Conservation (phyloP, 345 rosid genomes). For the Psidium friedrichsthalianum region DNA sequence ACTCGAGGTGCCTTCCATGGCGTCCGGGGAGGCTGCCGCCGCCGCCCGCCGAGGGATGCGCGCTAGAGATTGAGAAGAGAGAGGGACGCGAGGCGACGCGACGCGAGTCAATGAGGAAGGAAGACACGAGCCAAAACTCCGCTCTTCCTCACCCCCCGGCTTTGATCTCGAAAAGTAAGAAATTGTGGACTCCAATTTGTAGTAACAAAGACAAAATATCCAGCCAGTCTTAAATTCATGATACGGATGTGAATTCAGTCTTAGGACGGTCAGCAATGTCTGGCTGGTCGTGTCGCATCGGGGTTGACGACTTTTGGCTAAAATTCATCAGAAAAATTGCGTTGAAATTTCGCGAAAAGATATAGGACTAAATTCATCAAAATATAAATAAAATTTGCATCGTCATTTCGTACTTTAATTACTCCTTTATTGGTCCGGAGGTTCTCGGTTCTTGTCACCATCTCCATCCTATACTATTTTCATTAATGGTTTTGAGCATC, state of each 20-base stretch:
- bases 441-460: background rate
- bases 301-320: accelerated
- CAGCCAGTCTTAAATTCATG: no score
- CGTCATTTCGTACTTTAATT: background rate
- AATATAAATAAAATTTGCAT: background rate
- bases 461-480: background rate
- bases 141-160: no score
- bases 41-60: background rate
- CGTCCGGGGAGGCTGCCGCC: background rate
- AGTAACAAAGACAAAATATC: no score
- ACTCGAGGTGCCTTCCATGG: constrained; percentile 53
- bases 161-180: background rate
- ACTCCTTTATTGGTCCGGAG: background rate
- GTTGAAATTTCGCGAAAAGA: background rate
- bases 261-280: accelerated
- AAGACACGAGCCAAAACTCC: background rate
- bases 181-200: no score
- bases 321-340: accelerated
- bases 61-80: background rate
- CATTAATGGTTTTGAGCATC: background rate
- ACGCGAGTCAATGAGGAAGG: background rate
- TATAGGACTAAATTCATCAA: accelerated
- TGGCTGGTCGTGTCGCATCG: no score
- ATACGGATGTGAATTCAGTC: accelerated
- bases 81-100: background rate